Base-by-base conservation (phyloP, 495 filamentous ascomycete species). In the Geoglossum glabrum region DNA sequence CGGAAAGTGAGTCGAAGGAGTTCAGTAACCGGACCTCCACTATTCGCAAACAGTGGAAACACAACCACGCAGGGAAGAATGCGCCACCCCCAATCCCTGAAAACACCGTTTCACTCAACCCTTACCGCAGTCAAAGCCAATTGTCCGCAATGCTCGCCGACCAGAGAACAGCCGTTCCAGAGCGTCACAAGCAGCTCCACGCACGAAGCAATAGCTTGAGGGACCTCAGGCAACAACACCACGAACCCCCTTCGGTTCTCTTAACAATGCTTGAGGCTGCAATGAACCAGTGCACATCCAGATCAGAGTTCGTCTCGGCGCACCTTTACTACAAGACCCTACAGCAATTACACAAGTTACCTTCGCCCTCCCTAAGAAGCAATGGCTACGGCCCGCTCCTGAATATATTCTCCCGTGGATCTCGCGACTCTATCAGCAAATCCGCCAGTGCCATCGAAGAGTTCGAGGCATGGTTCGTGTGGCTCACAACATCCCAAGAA, bases 401-500 rank as follows among this genome's bases (percentile, higher is more conserved):
- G 38, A 80, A 81, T 59, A 83, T 83, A 60, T 83, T 85, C 63
- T 80, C 81, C 7, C 73, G 81, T 10, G 81, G 81, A 0, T 78
- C 83, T 17, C 78, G 83, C 17, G 82, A 85, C 60, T 78, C 79
- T 0, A 79, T 86, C 54, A 75, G 80, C 26, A 73, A 78, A 25
- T 80, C 79, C 3, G 77, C 81, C 0, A 76, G 75, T 21, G 81
- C 80, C 11, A 82, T 85, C 38, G 81, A 85, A 64, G 78, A 83
- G 58, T 85, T 82, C 60, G 83, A 86, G 63, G 81, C 82, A 28
- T 85, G 83, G 83, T 75, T 85, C 36, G 78, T 83, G 23, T 86
- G 83, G 83, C 72, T 85, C 30, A 81, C 83, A 61, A 81, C 83
- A 61, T 82, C 81, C 38, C 80, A 86, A 63, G 82, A 85, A 60